Conservation (phyloP, 495 filamentous ascomycete genomes). For the Penicillium canariense region DNA sequence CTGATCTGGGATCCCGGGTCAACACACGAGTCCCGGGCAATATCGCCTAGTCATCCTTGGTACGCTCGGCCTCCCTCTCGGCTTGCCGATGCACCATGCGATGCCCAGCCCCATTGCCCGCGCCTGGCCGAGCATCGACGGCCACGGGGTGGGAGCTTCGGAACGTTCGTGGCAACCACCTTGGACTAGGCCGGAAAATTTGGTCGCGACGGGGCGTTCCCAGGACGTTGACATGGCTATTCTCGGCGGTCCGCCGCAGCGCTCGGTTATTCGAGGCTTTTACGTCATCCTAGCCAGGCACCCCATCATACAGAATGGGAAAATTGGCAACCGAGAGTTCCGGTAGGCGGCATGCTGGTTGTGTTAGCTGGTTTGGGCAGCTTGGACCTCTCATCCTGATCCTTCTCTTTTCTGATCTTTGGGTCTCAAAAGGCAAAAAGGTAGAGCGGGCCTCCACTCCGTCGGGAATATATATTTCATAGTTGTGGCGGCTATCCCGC, state of each 20-base stretch:
- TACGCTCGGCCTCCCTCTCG: not conserved
- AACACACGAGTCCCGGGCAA: too few relatives aligned
- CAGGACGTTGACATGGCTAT: conserved; percentile 6
- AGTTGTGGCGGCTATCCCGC: too few relatives aligned
- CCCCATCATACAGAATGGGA: not conserved
- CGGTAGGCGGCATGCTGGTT: too few relatives aligned
- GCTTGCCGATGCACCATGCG: not conserved
- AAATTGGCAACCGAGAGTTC: too few relatives aligned
- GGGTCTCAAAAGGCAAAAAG: too few relatives aligned
- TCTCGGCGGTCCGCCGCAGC: conserved; percentile 4
- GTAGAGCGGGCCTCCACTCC: too few relatives aligned
- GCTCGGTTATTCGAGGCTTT: conserved; percentile 21
- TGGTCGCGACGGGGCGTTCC: conserved; percentile 2
- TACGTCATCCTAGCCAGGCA: conserved; percentile 8
- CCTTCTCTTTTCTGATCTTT: too few relatives aligned
- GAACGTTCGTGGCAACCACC: not conserved
- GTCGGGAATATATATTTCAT: too few relatives aligned
- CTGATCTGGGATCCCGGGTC: too few relatives aligned
- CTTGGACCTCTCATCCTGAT: too few relatives aligned
- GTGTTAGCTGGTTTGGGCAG: too few relatives aligned
- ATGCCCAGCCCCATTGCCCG: not conserved
- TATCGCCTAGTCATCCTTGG: too few relatives aligned
- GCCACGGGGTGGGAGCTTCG: not conserved
- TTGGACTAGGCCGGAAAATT: not conserved
- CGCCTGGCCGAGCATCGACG: not conserved